Evolutionary conservation across 2,329 filamentous ascomycete genomes (phyloP).

Genomic region (Trichophyton equinum): DNA sequence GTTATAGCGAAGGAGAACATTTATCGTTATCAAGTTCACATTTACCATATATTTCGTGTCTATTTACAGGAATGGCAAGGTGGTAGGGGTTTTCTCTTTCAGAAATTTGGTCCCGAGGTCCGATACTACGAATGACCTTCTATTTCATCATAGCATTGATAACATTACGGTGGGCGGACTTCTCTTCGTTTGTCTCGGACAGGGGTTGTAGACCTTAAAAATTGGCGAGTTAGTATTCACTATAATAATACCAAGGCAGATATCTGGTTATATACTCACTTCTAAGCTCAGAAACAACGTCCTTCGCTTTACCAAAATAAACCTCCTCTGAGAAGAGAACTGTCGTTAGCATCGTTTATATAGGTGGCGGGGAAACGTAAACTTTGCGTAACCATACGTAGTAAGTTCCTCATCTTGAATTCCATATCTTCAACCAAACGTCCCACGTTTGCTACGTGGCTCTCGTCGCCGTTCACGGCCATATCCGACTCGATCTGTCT

Average conservation of each 20-base stretch:
- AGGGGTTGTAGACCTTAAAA: slow-evolving; percentile 54
- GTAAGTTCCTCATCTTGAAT: slow-evolving; percentile 93
- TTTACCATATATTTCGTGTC: not conserved
- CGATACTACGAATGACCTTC: not conserved
- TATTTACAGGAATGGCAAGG: not conserved
- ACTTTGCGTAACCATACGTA: slow-evolving; percentile 41
- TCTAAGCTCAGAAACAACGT: slow-evolving; percentile 88
- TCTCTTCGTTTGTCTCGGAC: slow-evolving; percentile 72
- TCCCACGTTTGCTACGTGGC: slow-evolving; percentile 92
- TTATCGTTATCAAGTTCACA: not conserved
- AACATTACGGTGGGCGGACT: slow-evolving; percentile 77
- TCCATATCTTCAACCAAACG: slow-evolving; percentile 98
- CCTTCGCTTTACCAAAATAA: slow-evolving; percentile 98
- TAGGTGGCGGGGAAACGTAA: not conserved
- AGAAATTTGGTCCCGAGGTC: too few species aligned
- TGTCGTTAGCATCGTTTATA: slow-evolving; percentile 12
- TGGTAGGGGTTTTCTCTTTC: too few species aligned
- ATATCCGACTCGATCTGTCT: slow-evolving; percentile 88
- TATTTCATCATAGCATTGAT: slow-evolving; percentile 49
- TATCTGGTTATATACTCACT: slow-evolving; percentile 40
- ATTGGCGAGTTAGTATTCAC: slow-evolving; percentile 12
- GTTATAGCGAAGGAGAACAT: not conserved
- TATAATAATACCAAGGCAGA: not conserved
- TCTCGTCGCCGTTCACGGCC: slow-evolving; percentile 76
- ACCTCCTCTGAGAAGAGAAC: slow-evolving; percentile 56